phyloP scores from a whole-genome alignment of 306 rosid genomes.

The Gynostemma pentaphyllum region DNA sequence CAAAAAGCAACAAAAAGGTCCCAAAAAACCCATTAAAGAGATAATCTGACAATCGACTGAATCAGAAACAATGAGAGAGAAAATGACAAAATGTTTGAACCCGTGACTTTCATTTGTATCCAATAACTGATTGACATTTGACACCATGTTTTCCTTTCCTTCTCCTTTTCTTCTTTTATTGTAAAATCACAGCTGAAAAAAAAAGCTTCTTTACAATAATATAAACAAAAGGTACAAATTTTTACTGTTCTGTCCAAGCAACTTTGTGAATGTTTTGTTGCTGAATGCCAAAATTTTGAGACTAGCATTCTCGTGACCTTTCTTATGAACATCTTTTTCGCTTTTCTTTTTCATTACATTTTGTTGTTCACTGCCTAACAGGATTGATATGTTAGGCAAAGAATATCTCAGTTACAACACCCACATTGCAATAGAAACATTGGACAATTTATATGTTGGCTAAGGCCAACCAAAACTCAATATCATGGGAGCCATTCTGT shows the following conservation, averaged over 20 bases:
- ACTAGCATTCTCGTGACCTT: slow-evolving; percentile 5
- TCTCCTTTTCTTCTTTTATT: neutral
- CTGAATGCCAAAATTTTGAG: slow-evolving; percentile 2
- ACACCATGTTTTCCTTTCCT: neutral
- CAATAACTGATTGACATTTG: slow-evolving; percentile 4
- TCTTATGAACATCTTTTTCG: neutral
- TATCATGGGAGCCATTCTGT: neutral
- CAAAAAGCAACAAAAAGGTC: neutral
- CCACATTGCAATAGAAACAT: neutral
- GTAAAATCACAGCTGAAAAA: neutral
- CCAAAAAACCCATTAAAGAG: slow-evolving; percentile 2
- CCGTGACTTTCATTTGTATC: slow-evolving; percentile 12
- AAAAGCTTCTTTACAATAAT: neutral
- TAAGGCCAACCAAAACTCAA: too few species aligned
- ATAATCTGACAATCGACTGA: neutral
- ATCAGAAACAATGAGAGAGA: neutral
- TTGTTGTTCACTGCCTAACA: neutral
- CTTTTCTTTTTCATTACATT: neutral
- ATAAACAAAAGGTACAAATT: neutral
- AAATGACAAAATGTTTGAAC: slow-evolving; percentile 2
- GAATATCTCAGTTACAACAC: neutral
- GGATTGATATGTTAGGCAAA: slow-evolving; percentile 7
- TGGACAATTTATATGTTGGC: neutral
- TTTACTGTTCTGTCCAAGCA: neutral
- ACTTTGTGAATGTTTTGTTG: neutral